A percentile compares a stretch with the other conserved stretches of the same genome.
These are phyloP conservation scores for Boletus sp. DNA, from an alignment of 1,284 basidiomycete species.

Conservation along the genomic window DNA sequence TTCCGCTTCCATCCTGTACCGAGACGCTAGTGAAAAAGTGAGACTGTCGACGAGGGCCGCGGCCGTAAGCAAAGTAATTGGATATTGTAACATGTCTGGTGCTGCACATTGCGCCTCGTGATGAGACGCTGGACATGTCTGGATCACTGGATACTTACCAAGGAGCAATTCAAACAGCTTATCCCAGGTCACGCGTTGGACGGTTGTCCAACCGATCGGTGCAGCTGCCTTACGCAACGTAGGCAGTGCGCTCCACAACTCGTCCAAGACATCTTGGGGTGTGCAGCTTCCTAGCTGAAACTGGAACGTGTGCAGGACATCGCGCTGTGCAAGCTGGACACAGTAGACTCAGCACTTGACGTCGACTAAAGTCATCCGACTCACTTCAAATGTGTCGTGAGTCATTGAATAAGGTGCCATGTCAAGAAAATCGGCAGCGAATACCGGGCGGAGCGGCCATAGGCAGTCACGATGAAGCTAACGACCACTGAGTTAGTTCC, in stretches of 20 bases:
- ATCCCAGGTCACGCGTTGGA: constrained; percentile 47
- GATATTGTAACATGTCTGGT: constrained; percentile 47
- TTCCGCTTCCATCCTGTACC: constrained; percentile 36
- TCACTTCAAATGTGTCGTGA: constrained; percentile 50
- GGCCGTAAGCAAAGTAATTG: constrained; percentile 48
- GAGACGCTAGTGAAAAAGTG: constrained; percentile 35
- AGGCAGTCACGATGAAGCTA: constrained; percentile 64
- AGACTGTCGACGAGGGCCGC: constrained; percentile 46
- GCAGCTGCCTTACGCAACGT: constrained; percentile 41
- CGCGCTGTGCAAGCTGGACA: constrained; percentile 50
- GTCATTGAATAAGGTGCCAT: constrained; percentile 45
- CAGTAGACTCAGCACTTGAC: background rate
- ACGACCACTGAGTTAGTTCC: background rate
- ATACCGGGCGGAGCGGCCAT: constrained; percentile 48
- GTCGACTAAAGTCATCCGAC: constrained; percentile 1
- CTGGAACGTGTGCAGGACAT: constrained; percentile 46
- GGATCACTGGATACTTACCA: constrained; percentile 32
- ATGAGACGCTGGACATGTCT: background rate
- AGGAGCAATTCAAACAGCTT: constrained; percentile 43
- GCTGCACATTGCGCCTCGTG: constrained; percentile 31
- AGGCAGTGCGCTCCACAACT: constrained; percentile 53
- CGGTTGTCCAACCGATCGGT: constrained; percentile 40
- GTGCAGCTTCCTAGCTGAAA: constrained; percentile 50
- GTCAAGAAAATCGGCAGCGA: constrained; percentile 44
- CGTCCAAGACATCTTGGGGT: constrained; percentile 54